Percentiles rank a stretch among this genome's conserved stretches.
These are phyloP conservation scores for Elongisporangium prolatum DNA, from an alignment of 352 stramenopile genomes.

Conservation along the genomic window DNA sequence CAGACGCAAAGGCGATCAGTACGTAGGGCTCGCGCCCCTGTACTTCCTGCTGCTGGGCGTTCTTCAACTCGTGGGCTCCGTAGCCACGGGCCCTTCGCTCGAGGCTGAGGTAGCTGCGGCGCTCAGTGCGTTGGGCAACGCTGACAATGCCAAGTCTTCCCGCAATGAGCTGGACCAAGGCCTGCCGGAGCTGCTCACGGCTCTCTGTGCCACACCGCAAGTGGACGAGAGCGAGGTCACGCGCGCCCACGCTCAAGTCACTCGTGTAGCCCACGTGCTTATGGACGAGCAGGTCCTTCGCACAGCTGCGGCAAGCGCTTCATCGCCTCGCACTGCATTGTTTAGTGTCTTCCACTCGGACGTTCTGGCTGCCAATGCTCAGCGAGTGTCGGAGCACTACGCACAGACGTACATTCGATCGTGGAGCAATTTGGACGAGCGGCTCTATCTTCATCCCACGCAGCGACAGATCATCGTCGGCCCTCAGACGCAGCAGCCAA, in stretches of 20 bases:
- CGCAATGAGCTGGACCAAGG: slow-evolving; percentile 6
- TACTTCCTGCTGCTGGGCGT: slow-evolving; percentile 77
- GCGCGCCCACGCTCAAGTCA: slow-evolving; percentile 30
- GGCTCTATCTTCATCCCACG: slow-evolving; percentile 37
- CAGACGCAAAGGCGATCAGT: slow-evolving; percentile 30
- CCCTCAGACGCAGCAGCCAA: slow-evolving; percentile 2
- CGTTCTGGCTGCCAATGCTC: slow-evolving; percentile 41
- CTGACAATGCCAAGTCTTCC: slow-evolving; percentile 5
- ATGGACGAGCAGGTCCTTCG: slow-evolving; percentile 19
- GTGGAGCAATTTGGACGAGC: slow-evolving; percentile 55
- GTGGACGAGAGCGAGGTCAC: slow-evolving; percentile 41
- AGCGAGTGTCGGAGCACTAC: slow-evolving; percentile 31
- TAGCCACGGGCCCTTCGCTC: slow-evolving; percentile 36
- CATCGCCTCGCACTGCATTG: slow-evolving; percentile 14
- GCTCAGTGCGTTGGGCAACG: slow-evolving; percentile 57
- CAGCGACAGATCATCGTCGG: slow-evolving; percentile 33
- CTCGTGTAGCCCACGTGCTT: slow-evolving; percentile 36
- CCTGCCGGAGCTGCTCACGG: slow-evolving; percentile 31
- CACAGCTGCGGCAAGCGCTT: not conserved
- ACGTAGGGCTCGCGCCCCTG: slow-evolving; percentile 59
- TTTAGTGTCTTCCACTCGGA: slow-evolving; percentile 15
- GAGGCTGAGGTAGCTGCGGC: slow-evolving; percentile 77
- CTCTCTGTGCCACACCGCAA: slow-evolving; percentile 41
- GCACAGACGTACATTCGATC: slow-evolving; percentile 33
- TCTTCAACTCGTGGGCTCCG: slow-evolving; percentile 58